Evolutionary conservation across 768 basidiomycete genomes (phyloP), one percentile per base, ranked within the genome.

Genomic region (Mycena sanguinolenta): DNA sequence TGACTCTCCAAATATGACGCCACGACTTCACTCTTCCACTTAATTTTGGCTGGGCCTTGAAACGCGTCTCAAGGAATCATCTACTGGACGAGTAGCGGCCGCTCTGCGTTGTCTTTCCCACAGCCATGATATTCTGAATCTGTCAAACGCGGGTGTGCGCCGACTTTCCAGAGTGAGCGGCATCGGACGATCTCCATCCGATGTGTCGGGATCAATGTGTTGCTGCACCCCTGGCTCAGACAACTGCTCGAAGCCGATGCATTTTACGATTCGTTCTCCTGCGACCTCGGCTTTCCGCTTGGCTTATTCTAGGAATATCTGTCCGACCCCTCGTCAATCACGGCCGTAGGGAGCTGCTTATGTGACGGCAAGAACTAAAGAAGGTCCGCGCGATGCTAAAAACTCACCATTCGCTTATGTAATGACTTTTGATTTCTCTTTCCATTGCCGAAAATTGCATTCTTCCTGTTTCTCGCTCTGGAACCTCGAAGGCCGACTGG

Each of bases 381-480:
- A 32, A 53, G 17, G 55, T 19, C 25, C n/a, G 13, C 5, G 12
- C 55, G 7, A 34, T 6, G 8, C 21, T 36, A n/a, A 57, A 55
- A 57, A 57, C 21, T 36, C 55, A 8, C 36, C 12, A 19, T 28
- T 23, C 36, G 34, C 25, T 53, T 63, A 63, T 27, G 23, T 63
- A 53, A 53, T 50, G 3, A n/a, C n/a, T 13, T 28, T 25, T 25
- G 50, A 34, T 53, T 25, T 62, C 42, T 63, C 27, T 63, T 32
- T 34, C 25, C 58, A 39, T 63, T 32, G 23, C 25, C 58, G 25
- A 46, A 39, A 50, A 17, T 57, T 38, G n/a, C 36, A 23, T 36
- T 55, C 54, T 55, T 34, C 32, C 32, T 55, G 54, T 36, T 58
- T 55, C 54, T 55, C 38, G 25, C 23, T 19, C 55, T 38, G 55